phyloP scores from a whole-genome alignment of 2,329 filamentous ascomycete genomes.

The Thielaviopsis punctulata region DNA sequence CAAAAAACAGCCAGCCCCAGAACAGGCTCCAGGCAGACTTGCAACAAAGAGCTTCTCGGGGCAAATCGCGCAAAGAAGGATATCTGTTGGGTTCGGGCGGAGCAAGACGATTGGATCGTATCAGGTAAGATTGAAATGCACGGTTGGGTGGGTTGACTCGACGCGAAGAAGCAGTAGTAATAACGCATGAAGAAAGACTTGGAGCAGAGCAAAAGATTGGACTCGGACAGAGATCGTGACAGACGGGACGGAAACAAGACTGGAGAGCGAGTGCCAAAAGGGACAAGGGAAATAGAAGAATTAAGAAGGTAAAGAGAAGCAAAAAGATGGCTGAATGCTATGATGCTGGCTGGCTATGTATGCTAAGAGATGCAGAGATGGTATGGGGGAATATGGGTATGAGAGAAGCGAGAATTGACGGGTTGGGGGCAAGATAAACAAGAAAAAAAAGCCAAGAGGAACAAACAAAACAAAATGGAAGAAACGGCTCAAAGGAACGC shows the following conservation, averaged over 20 bases:
- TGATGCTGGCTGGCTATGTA: not conserved
- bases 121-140: not conserved
- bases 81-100: too few relatives aligned
- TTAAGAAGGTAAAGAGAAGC: not conserved
- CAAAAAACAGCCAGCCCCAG: too few relatives aligned
- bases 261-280: not conserved
- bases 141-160: not conserved
- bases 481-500: not conserved
- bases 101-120: too few relatives aligned
- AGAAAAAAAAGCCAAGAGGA: not conserved
- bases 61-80: too few relatives aligned
- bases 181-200: conserved; percentile 13
- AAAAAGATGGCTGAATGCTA: not conserved
- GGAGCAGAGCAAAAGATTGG: not conserved
- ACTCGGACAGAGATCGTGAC: not conserved
- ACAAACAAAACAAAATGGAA: not conserved
- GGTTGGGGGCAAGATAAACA: not conserved
- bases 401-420: too few relatives aligned
- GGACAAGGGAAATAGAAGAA: not conserved
- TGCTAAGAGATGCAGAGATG: not conserved
- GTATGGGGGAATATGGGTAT: not conserved
- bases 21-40: too few relatives aligned
- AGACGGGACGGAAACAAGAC: not conserved
- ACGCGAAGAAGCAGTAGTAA: not conserved
- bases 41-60: too few relatives aligned